These are phyloP conservation scores for Aquilaria sinensis DNA, from an alignment of 345 rosid species.

Conservation along the genomic window DNA sequence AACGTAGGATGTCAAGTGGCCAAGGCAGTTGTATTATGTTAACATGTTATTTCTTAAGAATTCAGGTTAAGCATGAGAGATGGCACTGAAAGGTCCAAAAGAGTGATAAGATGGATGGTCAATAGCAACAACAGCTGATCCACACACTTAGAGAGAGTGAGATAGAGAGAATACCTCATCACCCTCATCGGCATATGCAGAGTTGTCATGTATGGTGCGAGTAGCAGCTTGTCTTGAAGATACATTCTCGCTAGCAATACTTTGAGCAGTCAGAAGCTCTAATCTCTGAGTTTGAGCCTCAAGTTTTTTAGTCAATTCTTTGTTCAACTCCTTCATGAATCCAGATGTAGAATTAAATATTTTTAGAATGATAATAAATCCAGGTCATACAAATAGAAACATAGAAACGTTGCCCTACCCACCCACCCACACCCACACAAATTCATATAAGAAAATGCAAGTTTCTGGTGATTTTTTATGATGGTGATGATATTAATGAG, in stretches of 20 bases:
- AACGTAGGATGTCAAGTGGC: too few species aligned
- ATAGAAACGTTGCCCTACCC: too few species aligned
- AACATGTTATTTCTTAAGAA: too few species aligned
- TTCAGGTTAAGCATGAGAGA: not conserved
- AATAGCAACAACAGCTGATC: not conserved
- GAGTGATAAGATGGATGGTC: not conserved
- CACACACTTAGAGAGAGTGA: not conserved
- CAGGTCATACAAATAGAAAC: too few species aligned
- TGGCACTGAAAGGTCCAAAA: not conserved
- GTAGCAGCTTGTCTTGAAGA: slow-evolving; percentile 50
- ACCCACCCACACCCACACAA: too few species aligned
- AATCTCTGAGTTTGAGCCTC: slow-evolving; percentile 92
- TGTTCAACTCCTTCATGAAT: slow-evolving; percentile 67
- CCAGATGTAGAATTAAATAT: not conserved
- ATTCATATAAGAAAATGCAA: too few species aligned
- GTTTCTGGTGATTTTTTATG: too few species aligned
- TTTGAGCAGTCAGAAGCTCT: slow-evolving; percentile 85
- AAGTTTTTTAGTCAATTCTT: slow-evolving; percentile 76
- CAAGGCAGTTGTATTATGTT: too few species aligned
- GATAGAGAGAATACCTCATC: slow-evolving; percentile 67
- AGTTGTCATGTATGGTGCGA: slow-evolving; percentile 36
- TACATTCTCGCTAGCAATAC: slow-evolving; percentile 47
- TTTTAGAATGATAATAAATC: too few species aligned
- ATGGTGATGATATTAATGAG: too few species aligned
- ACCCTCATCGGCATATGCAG: slow-evolving; percentile 92